Evolutionary conservation across 768 basidiomycete genomes (phyloP), one percentile per base, ranked within the genome.

Genomic region (Artomyces pyxidatus): DNA sequence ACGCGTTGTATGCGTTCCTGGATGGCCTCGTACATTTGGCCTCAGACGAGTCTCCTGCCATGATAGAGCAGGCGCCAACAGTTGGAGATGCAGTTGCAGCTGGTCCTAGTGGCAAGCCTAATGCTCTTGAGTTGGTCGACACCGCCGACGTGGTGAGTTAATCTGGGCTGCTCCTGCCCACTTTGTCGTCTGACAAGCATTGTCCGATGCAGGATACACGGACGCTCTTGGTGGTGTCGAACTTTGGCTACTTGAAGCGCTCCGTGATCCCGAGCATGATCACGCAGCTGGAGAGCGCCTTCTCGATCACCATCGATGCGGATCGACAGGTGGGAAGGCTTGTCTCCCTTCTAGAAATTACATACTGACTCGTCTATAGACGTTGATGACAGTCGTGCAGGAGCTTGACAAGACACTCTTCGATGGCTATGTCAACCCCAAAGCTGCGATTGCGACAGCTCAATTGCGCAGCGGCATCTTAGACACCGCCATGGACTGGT

Each of bases 401-500:
- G 83, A 89, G 59, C 77, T 97, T 37, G 94, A 98, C 70, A 82
- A 81, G 65, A 87, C 80, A 37, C 72, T 99, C 26, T 98, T 98
- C 60, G 83, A 90, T 48, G 83, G 87, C 44, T 96, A 90, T 61
- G 71, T 87, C 56, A 87, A 85, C 58, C 82, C 89, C 35, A 91
- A 92, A 62, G 73, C 84, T n/a, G 72, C 72, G n/a, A 67, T 68
- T 12, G 74, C 91, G 27, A 83, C 72, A 42, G 65, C 69, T 29
- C 81, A 89, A 43, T 71, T 97, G 32, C 79, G 83, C 23, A 71
- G 73, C 45, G 96, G 96, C 9, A 85, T 99, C 40, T 70, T 96
- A 25, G 77, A 87, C 44, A 71, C 71, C 23, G 69, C 75, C 27
- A 88, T 97, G 76, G 90, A 97, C 61, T 99, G 96, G 96, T 88